Evolutionary conservation across 1,139 yeast species (phyloP), one percentile per base, ranked within the genome.

Genomic region (Blastobotrys arbuscula): DNA sequence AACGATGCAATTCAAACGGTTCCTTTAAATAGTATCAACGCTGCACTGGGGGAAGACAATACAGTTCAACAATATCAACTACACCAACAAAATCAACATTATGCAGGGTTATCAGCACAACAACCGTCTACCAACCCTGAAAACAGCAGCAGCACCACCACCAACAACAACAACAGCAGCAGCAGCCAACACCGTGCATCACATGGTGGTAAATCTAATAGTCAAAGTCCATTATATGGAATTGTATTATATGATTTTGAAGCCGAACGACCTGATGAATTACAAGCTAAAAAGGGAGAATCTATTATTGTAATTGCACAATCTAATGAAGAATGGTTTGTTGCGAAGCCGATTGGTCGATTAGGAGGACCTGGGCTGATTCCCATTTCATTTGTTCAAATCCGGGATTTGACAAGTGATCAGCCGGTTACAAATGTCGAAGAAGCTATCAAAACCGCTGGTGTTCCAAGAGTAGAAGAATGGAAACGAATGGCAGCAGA

Each of bases 281-380:
- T 92, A 56, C 84, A 84, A 55, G 87, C 92, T 2, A 61, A 67
- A 31, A 88, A 87, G 0, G 97, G 97, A 34, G 98, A 92, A 62
- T 84, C 87, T 59, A 77, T 92, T 57, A 86, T 89, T 38, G 81
- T 92, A 16, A 92, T 96, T 67, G 98, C 98, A 2, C 97, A 90
- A 67, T 95, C 92, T 62, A 92, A 88, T 52, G 87, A 76, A 58
- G 98, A 92, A 68, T 92, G 98, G 98, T 90, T 89, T 61, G 94
- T 92, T 51, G 97, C 97, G 13, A 92, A 92, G 65, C 97, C 97
- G 7, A 86, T 92, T 47, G 95, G 94, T 54, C 74, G 97, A 47
- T 73, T 92, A 45, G 98, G 98, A 15, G 98, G 97, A 0, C 97
- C 97, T 0, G 98, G 98, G 0, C 74, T 92, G 50, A 95, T 92